Evolutionary conservation across 2,329 filamentous ascomycete genomes (phyloP), one percentile per base, ranked within the genome.

Genomic region (Xylariomycetidae sp.): DNA sequence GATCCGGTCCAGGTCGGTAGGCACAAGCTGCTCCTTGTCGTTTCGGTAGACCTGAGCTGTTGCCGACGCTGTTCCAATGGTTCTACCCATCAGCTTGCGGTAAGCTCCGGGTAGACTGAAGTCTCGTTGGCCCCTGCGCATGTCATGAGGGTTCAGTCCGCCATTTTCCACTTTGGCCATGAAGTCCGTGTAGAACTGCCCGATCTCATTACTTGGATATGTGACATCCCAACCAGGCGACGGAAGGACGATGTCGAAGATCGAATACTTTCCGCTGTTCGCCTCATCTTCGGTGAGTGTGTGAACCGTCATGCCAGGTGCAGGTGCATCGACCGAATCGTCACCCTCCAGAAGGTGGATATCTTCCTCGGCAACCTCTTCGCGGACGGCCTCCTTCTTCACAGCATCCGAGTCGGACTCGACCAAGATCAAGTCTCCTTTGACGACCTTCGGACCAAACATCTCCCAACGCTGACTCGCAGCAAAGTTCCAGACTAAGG

Each of bases 181-280:
- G 62, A 95, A 93, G 3, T 76, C 71, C 43, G 73, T 72, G 63
- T 96, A 98, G 57, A 82, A 94, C 3, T 76, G 70, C n/a, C 83
- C 86, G 42, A 95, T 77, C 22, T 77, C 76, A 57, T 98, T 96
- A 15, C 69, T 56, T 0, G 92, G 92, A 54, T 96, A 98, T 22
- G 85, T 60, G 24, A 96, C 76, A 48, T 95, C 88, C 63, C 80
- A 95, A 13, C 92, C 92, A 0, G 92, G 92, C n/a, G 84, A 80
- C 3, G 93, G 90, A 3, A 98, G 71, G 10, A 98, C 89, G 41
- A 96, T 56, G 54, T 98, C 92, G 52, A 85, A 87, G 48, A 98
- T 83, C 23, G 72, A 77, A 60, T 82, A 95, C 37, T 74, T 70
- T 9, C 86, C 87, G 43, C 78, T 85, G 17, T 72, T 70, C 3